Conservation (phyloP, 2,329 filamentous ascomycete genomes). For the Penicillium sp. region DNA sequence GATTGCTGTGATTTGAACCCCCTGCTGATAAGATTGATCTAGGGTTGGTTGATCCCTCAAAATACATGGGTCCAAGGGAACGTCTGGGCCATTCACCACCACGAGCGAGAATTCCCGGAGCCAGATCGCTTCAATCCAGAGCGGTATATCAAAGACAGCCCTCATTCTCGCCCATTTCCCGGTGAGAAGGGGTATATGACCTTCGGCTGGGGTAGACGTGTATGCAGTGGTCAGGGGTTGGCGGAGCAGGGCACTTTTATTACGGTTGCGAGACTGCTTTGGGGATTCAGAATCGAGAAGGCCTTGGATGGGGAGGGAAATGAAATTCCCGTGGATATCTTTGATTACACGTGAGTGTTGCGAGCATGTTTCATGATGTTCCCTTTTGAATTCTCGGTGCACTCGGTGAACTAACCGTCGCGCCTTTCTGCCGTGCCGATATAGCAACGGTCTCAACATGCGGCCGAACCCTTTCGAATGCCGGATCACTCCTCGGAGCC, state of each 20-base stretch:
- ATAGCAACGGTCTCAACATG: constrained; percentile 63
- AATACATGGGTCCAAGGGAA: constrained; percentile 28
- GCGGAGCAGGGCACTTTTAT: constrained; percentile 66
- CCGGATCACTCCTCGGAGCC: constrained; percentile 55
- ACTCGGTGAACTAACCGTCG: constrained; percentile 12
- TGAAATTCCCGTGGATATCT: constrained; percentile 60
- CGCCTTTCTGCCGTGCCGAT: not conserved
- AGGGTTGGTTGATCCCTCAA: constrained; percentile 23
- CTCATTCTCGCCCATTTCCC: constrained; percentile 52
- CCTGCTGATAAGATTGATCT: constrained; percentile 14
- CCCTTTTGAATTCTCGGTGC: not conserved
- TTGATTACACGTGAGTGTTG: constrained; percentile 56
- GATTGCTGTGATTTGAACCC: not conserved
- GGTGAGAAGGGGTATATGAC: constrained; percentile 58
- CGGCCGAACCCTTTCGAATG: constrained; percentile 61
- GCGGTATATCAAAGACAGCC: constrained; percentile 45
- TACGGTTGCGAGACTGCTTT: constrained; percentile 60
- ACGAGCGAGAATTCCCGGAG: constrained; percentile 50
- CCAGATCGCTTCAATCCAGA: constrained; percentile 38
- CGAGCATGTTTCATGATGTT: constrained; percentile 12
- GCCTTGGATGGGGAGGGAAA: constrained; percentile 47
- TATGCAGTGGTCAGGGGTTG: constrained; percentile 59
- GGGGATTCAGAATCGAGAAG: constrained; percentile 59
- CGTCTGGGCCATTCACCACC: constrained; percentile 32
- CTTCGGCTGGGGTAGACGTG: constrained; percentile 61